These are phyloP conservation scores for Colletotrichum magnum DNA, from an alignment of 2,329 filamentous ascomycete species.

Conservation along the genomic window DNA sequence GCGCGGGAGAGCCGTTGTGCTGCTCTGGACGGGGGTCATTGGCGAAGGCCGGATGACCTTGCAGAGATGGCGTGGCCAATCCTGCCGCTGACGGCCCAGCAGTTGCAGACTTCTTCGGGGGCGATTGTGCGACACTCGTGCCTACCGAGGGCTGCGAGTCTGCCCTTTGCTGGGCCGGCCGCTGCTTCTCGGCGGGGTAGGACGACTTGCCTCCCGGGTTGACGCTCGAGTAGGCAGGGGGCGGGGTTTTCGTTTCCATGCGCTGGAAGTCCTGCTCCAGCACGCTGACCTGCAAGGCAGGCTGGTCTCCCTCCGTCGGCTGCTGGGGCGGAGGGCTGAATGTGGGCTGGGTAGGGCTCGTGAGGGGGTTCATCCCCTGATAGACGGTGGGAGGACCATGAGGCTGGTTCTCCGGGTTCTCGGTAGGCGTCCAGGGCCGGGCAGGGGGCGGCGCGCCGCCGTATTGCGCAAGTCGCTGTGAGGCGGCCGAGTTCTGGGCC, in stretches of 20 bases:
- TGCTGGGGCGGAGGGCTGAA: constrained; percentile 60
- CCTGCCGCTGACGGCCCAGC: constrained; percentile 45
- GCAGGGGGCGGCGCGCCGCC: constrained; percentile 63
- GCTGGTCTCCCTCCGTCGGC: constrained; percentile 49
- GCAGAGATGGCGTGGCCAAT: constrained; percentile 63
- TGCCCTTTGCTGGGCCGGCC: constrained; percentile 53
- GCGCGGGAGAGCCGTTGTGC: constrained; percentile 57
- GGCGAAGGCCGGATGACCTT: constrained; percentile 89
- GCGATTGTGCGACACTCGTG: constrained; percentile 48
- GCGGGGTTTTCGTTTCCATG: constrained; percentile 86
- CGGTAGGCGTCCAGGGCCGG: constrained; percentile 95
- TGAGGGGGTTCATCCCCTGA: constrained; percentile 83
- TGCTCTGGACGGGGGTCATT: constrained; percentile 78
- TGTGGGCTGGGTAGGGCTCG: constrained; percentile 64
- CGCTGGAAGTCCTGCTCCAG: constrained; percentile 89
- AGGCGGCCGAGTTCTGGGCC: constrained; percentile 81
- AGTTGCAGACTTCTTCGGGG: constrained; percentile 49
- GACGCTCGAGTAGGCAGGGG: constrained; percentile 94
- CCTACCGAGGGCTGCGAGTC: constrained; percentile 47
- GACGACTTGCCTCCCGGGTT: constrained; percentile 65
- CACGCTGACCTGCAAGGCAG: constrained; percentile 73
- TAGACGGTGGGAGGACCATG: constrained; percentile 94
- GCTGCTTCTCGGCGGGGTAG: constrained; percentile 86
- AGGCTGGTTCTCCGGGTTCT: constrained; percentile 86
- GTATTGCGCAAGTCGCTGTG: constrained; percentile 87